A percentile compares a stretch with the other conserved stretches of the same genome.
phyloP scores from a whole-genome alignment of 345 rosid species.

The Pugionium cornutum region DNA sequence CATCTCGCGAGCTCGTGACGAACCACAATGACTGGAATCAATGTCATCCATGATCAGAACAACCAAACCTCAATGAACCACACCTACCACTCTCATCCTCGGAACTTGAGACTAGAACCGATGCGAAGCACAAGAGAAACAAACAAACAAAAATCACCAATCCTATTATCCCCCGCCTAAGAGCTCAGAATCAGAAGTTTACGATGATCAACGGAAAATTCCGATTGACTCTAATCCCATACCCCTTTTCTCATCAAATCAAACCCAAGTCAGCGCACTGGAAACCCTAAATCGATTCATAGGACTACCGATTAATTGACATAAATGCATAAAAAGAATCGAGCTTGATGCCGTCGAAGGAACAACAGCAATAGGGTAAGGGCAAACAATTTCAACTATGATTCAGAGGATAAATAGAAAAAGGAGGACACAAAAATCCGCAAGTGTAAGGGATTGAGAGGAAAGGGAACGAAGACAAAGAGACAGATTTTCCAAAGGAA shows the following conservation, averaged over 20 bases:
- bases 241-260: constrained; percentile 50
- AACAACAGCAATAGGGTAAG: constrained; percentile 2
- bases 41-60: constrained; percentile 60
- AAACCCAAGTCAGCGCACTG: constrained; percentile 45
- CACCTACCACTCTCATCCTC: constrained; percentile 44
- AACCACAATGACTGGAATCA: constrained; percentile 49
- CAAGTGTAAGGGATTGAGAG: constrained; percentile 25
- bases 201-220: constrained; percentile 37
- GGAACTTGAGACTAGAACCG: not conserved
- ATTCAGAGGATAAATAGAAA: constrained; percentile 26
- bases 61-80: constrained; percentile 39
- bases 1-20: constrained; percentile 37
- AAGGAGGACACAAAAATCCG: constrained; percentile 21
- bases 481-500: not conserved
- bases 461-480: not conserved
- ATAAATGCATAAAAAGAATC: constrained; percentile 22
- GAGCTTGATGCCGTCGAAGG: constrained; percentile 1
- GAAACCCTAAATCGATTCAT: constrained; percentile 50
- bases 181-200: constrained; percentile 33
- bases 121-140: constrained; percentile 1
- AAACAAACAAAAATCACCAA: constrained; percentile 37
- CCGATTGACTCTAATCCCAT: constrained; percentile 85
- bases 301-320: constrained; percentile 34
- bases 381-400: constrained; percentile 17
- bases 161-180: constrained; percentile 1